Conservation (phyloP, 495 filamentous ascomycete genomes). For the Lasiosphaeris hirsuta region DNA sequence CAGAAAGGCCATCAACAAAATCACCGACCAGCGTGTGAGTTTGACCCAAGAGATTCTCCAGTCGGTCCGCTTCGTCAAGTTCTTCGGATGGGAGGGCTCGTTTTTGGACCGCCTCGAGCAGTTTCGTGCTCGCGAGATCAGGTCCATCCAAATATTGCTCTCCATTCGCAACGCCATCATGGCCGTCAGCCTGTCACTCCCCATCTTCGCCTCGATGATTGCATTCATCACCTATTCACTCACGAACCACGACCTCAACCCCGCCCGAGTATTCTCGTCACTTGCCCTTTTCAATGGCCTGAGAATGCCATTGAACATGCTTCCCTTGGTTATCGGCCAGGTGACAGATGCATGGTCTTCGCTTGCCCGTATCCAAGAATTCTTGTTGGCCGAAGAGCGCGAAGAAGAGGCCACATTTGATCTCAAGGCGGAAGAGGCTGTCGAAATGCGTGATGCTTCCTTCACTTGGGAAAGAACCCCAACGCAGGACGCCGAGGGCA, state of each 20-base stretch:
- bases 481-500: slow-evolving; percentile 54
- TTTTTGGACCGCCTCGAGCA: slow-evolving; percentile 74
- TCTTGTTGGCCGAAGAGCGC: slow-evolving; percentile 79
- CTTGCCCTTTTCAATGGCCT: slow-evolving; percentile 89
- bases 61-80: slow-evolving; percentile 91
- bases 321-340: slow-evolving; percentile 85
- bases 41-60: slow-evolving; percentile 91
- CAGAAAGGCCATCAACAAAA: slow-evolving; percentile 77
- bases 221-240: slow-evolving; percentile 91
- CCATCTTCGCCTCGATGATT: slow-evolving; percentile 91
- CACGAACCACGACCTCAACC: slow-evolving; percentile 63
- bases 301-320: slow-evolving; percentile 80
- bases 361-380: slow-evolving; percentile 79
- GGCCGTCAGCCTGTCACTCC: slow-evolving; percentile 69
- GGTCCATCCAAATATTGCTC: slow-evolving; percentile 72
- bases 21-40: slow-evolving; percentile 86
- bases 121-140: slow-evolving; percentile 71
- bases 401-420: slow-evolving; percentile 68
- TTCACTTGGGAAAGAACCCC: slow-evolving; percentile 90
- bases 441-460: slow-evolving; percentile 68
- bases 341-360: slow-evolving; percentile 86
- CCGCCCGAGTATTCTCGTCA: slow-evolving; percentile 85
- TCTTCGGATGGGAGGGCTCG: slow-evolving; percentile 87
- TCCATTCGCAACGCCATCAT: slow-evolving; percentile 81
- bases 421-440: slow-evolving; percentile 59